Percentiles rank a stretch among this genome's conserved stretches.
phyloP scores from a whole-genome alignment of 1,284 basidiomycete species.

The Fomitopsis palustris region DNA sequence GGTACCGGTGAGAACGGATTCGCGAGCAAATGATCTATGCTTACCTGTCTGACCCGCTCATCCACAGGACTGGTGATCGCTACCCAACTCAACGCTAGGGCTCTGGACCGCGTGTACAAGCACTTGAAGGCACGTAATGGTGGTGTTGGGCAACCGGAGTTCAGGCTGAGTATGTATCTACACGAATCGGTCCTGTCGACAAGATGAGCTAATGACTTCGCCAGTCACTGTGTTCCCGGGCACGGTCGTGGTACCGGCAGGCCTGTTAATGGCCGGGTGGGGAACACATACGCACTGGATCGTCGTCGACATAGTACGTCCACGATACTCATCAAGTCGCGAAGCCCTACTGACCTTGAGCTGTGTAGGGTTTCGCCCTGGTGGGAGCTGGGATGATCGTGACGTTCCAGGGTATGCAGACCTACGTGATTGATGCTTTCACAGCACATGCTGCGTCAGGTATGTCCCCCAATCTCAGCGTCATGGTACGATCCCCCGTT shows the following conservation, averaged over 20 bases:
- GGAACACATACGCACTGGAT: constrained; percentile 62
- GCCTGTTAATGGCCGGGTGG: constrained; percentile 70
- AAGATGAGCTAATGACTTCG: too few species aligned
- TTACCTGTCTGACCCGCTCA: too few species aligned
- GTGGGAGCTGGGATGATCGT: constrained; percentile 54
- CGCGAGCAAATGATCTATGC: too few species aligned
- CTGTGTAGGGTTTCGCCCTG: constrained; percentile 48
- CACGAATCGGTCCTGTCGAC: too few species aligned
- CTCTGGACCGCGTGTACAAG: constrained; percentile 53
- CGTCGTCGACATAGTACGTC: constrained; percentile 55
- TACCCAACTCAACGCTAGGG: constrained; percentile 57
- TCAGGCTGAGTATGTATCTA: constrained; percentile 19
- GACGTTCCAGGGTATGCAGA: constrained; percentile 53
- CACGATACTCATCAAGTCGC: background rate
- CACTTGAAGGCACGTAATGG: constrained; percentile 47
- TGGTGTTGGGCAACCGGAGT: constrained; percentile 57
- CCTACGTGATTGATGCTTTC: constrained; percentile 65
- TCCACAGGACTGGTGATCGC: constrained; percentile 32
- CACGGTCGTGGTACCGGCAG: constrained; percentile 49
- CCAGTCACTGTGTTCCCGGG: constrained; percentile 60
- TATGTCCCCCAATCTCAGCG: constrained; percentile 23
- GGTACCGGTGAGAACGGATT: constrained; percentile 38
- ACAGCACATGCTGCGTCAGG: constrained; percentile 61
- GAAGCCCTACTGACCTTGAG: background rate
- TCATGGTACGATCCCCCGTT: too few species aligned